Evolutionary conservation across 345 rosid species (phyloP).

Genomic region (Mangifera indica): DNA sequence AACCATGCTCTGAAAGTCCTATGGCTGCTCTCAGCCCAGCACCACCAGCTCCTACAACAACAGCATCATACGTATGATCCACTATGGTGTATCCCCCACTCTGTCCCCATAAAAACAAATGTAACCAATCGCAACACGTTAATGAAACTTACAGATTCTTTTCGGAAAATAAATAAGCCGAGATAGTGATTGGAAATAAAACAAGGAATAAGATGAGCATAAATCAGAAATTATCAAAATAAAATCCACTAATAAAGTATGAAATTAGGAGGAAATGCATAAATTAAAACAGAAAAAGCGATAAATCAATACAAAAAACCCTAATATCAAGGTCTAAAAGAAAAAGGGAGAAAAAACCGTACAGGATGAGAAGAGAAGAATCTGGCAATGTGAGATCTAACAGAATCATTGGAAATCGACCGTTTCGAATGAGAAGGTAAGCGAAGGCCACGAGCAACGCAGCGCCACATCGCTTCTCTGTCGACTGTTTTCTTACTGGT

Average conservation of each 20-base stretch:
- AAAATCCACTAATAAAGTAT: background rate
- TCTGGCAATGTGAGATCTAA: conserved; percentile 70
- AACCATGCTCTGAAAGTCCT: conserved; percentile 98
- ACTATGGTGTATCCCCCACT: conserved; percentile 69
- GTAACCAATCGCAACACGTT: background rate
- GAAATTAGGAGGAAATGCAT: background rate
- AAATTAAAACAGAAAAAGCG: background rate
- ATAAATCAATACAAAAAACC: background rate
- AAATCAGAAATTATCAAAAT: conserved; percentile 17
- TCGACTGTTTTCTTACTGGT: background rate
- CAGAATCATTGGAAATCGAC: conserved; percentile 42
- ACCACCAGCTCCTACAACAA: conserved; percentile 98
- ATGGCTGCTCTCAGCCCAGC: conserved; percentile 97
- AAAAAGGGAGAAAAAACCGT: conserved; percentile 26
- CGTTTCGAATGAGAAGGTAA: conserved; percentile 39
- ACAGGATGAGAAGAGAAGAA: conserved; percentile 74
- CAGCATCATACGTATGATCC: conserved; percentile 94
- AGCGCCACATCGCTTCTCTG: conserved; percentile 84
- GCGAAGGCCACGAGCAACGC: conserved; percentile 87
- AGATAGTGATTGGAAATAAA: background rate
- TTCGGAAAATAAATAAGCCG: background rate
- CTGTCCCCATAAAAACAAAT: conserved; percentile 33
- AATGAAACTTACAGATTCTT: too few species aligned
- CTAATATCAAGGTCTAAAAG: background rate
- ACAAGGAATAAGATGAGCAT: background rate